These are phyloP conservation scores for Ceratocystis alfenasii DNA, from an alignment of 2,329 filamentous ascomycete genomes.

Conservation along the genomic window DNA sequence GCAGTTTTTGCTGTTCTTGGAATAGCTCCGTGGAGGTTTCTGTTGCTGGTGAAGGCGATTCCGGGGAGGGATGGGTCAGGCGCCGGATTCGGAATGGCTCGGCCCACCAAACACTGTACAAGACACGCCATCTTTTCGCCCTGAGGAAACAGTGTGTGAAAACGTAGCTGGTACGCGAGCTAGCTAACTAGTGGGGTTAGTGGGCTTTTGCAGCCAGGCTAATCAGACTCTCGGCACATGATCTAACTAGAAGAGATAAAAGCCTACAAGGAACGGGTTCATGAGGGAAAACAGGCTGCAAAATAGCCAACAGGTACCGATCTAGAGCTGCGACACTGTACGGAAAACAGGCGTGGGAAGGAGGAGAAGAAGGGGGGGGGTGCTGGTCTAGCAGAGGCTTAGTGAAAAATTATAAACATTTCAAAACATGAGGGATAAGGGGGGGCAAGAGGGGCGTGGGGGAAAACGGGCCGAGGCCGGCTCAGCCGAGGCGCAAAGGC, in stretches of 20 bases:
- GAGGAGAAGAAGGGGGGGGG: background rate
- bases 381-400: background rate
- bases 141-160: background rate
- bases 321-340: background rate
- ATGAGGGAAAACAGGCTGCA: background rate
- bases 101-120: background rate
- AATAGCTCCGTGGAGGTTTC: background rate
- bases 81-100: slow-evolving; percentile 3
- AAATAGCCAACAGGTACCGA: background rate
- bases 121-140: background rate
- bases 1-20: background rate
- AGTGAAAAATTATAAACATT: background rate
- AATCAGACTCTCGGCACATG: slow-evolving; percentile 1
- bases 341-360: background rate
- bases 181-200: background rate
- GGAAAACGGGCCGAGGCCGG: slow-evolving; percentile 4
- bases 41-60: background rate
- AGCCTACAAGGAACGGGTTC: background rate
- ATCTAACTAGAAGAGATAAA: background rate
- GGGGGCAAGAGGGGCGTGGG: background rate
- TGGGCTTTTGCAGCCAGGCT: no score
- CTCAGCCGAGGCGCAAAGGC: background rate
- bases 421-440: background rate
- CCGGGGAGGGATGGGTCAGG: background rate
- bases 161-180: background rate